Conservation (phyloP, 83 land plant species). For the Isoetes engelmannii region DNA sequence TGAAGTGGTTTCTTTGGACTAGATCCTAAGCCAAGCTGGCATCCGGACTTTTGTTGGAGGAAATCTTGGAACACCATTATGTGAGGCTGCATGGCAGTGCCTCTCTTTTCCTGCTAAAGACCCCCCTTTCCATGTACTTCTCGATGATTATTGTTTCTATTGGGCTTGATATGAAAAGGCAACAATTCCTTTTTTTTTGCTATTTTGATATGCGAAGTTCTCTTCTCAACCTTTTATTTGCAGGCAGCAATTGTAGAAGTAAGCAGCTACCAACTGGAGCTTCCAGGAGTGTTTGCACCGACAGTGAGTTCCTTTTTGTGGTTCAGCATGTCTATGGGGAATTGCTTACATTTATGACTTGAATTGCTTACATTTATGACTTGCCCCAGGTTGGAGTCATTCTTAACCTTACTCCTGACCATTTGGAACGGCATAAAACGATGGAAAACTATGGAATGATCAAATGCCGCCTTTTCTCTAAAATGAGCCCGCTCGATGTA, state of each 20-base stretch:
- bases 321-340: too few relatives aligned
- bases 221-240: too few relatives aligned
- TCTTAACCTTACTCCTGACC: slow-evolving; percentile 65
- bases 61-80: slow-evolving; percentile 59
- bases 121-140: slow-evolving; percentile 33
- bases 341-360: not conserved
- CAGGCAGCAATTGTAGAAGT: slow-evolving; percentile 72
- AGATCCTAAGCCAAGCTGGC: slow-evolving; percentile 50
- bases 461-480: slow-evolving; percentile 52
- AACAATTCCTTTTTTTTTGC: not conserved
- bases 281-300: slow-evolving; percentile 44
- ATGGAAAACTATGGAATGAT: slow-evolving; percentile 47
- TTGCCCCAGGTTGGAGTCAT: slow-evolving; percentile 44
- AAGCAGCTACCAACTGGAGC: slow-evolving; percentile 74
- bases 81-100: slow-evolving; percentile 51
- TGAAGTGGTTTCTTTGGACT: not conserved
- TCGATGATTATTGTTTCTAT: not conserved
- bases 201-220: not conserved
- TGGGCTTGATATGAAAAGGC: not conserved
- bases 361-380: not conserved
- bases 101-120: slow-evolving; percentile 28
- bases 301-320: slow-evolving; percentile 31
- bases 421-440: slow-evolving; percentile 61
- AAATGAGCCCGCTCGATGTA: slow-evolving; percentile 41
- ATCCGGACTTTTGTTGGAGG: slow-evolving; percentile 56